phyloP scores from a whole-genome alignment of 768 basidiomycete species.

The Hericium rajendrae region DNA sequence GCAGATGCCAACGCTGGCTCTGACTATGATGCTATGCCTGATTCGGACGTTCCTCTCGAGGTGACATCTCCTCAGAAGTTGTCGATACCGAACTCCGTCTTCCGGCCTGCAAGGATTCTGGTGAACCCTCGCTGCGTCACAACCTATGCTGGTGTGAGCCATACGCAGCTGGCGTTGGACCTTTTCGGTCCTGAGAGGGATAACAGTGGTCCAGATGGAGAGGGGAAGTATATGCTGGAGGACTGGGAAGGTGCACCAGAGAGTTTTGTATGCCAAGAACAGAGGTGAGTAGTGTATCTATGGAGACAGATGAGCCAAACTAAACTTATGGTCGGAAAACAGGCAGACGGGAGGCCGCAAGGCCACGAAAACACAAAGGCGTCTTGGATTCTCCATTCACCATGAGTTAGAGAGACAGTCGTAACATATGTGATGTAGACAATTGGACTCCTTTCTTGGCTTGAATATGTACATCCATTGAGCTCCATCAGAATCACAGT shows the following conservation, averaged over 20 bases:
- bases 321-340: constrained; percentile 2
- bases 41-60: constrained; percentile 34
- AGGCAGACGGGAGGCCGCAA: constrained; percentile 85
- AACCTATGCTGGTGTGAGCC: constrained; percentile 95
- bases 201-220: constrained; percentile 37
- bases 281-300: constrained; percentile 39
- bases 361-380: constrained; percentile 79
- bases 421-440: not conserved
- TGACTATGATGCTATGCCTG: constrained; percentile 82
- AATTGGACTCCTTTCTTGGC: too few species aligned
- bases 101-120: constrained; percentile 82
- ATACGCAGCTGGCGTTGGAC: constrained; percentile 91
- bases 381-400: constrained; percentile 77
- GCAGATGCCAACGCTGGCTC: constrained; percentile 77
- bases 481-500: too few species aligned
- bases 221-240: constrained; percentile 75
- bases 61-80: constrained; percentile 25
- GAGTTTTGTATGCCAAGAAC: constrained; percentile 97
- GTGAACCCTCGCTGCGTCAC: constrained; percentile 96
- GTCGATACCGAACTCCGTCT: constrained; percentile 80
- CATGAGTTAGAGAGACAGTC: constrained; percentile 40
- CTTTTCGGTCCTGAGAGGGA: constrained; percentile 76
- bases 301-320: not conserved
- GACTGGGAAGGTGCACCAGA: constrained; percentile 97
- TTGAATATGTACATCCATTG: too few species aligned